These are phyloP conservation scores for Mycena galericulata DNA, from an alignment of 768 basidiomycete genomes.

Conservation along the genomic window DNA sequence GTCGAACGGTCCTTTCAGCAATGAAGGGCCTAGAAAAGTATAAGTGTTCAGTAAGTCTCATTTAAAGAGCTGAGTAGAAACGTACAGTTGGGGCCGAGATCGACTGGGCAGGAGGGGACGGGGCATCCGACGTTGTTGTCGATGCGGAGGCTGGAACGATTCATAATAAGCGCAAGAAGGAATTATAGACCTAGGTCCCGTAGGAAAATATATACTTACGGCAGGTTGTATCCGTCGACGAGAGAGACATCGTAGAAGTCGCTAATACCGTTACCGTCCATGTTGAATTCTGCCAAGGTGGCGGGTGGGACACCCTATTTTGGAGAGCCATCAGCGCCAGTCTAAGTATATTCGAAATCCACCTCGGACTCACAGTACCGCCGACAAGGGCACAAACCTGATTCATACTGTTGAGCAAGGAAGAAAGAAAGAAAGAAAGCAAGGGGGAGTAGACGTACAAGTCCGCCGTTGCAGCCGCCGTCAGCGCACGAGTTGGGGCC, in stretches of 20 bases:
- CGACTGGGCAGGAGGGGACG: constrained; percentile 18
- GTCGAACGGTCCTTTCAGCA: constrained; percentile 21
- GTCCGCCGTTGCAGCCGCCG: constrained; percentile 65
- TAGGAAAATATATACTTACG: neutral
- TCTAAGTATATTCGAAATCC: neutral
- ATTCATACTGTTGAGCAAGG: too few relatives aligned
- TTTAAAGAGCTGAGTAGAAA: neutral
- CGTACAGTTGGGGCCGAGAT: constrained; percentile 28
- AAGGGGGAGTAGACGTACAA: too few relatives aligned
- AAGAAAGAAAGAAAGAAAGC: too few relatives aligned
- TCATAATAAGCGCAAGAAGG: too few relatives aligned
- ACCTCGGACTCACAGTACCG: too few relatives aligned
- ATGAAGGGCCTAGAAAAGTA: constrained; percentile 20
- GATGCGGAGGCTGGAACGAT: constrained; percentile 15
- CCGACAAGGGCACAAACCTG: too few relatives aligned
- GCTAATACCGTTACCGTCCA: neutral
- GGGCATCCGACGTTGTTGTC: constrained; percentile 21
- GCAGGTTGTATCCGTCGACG: constrained; percentile 22
- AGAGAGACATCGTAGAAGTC: constrained; percentile 15
- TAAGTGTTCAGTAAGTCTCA: too few relatives aligned
- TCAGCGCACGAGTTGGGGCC: constrained; percentile 58
- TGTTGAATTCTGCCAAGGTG: constrained; percentile 65
- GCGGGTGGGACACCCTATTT: constrained; percentile 71
- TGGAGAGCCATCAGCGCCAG: constrained; percentile 44
- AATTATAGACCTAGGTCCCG: neutral